Percentiles rank a stretch among this genome's conserved stretches.
Conservation (phyloP, 495 filamentous ascomycete genomes). For the Sporormia fimetaria region DNA sequence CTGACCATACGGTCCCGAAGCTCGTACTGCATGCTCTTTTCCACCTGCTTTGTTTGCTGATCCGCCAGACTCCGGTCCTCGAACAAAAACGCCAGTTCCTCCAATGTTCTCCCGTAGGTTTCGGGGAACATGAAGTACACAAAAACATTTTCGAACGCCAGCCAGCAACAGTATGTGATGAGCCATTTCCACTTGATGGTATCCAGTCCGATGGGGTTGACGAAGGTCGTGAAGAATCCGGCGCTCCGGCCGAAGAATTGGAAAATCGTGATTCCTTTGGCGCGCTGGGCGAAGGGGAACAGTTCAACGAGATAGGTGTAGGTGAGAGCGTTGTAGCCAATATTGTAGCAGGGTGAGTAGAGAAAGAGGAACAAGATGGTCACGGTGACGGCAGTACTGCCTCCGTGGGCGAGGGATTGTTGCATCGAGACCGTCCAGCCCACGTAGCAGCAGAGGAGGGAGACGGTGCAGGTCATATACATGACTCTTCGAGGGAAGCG, state of each 20-base stretch:
- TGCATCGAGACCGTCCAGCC: conserved; percentile 50
- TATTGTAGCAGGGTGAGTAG: conserved; percentile 54
- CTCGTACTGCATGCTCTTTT: conserved; percentile 36
- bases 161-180: conserved; percentile 51
- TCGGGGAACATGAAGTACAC: conserved; percentile 57
- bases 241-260: conserved; percentile 49
- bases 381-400: conserved; percentile 36
- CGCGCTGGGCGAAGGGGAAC: conserved; percentile 51
- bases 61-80: conserved; percentile 41
- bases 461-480: conserved; percentile 46
- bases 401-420: conserved; percentile 38
- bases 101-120: conserved; percentile 48
- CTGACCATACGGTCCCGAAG: too few relatives aligned
- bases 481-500: conserved; percentile 45
- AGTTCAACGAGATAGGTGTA: conserved; percentile 58
- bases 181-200: conserved; percentile 53
- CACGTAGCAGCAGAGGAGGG: conserved; percentile 45
- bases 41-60: conserved; percentile 37
- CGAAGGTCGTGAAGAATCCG: conserved; percentile 48
- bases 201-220: conserved; percentile 52
- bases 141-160: conserved; percentile 46
- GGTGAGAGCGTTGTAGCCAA: conserved; percentile 58
- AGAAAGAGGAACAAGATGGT: conserved; percentile 54
- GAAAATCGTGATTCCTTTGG: conserved; percentile 51
- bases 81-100: conserved; percentile 54